Conservation (phyloP, 306 rosid species). For the Adenanthera pavonina region DNA sequence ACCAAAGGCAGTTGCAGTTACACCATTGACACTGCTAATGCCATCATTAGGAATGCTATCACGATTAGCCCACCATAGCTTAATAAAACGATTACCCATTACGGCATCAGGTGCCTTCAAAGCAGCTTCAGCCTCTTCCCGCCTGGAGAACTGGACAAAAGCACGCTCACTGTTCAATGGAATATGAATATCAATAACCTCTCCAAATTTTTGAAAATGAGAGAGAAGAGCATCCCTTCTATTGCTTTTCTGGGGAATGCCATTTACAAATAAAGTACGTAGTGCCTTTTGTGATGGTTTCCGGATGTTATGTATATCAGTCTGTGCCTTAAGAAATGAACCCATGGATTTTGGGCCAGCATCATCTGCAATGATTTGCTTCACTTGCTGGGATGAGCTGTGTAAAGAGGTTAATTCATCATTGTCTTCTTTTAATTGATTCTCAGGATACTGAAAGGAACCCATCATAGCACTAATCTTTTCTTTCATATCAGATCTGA, state of each 20-base stretch:
- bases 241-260: slow-evolving; percentile 83
- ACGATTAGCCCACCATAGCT: slow-evolving; percentile 99
- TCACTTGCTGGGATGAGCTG: slow-evolving; percentile 62
- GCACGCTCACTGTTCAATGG: slow-evolving; percentile 88
- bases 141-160: slow-evolving; percentile 93
- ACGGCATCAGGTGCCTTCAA: slow-evolving; percentile 94
- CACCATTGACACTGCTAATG: slow-evolving; percentile 52
- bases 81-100: slow-evolving; percentile 98
- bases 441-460: slow-evolving; percentile 64
- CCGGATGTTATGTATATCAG: slow-evolving; percentile 60
- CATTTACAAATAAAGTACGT: slow-evolving; percentile 89
- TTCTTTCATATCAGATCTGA: slow-evolving; percentile 67
- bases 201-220: slow-evolving; percentile 92
- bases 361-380: slow-evolving; percentile 61
- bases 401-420: slow-evolving; percentile 55
- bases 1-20: slow-evolving; percentile 60
- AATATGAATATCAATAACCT: slow-evolving; percentile 85
- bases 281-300: slow-evolving; percentile 87
- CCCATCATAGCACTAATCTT: slow-evolving; percentile 56
- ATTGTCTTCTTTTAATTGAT: slow-evolving; percentile 64
- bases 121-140: slow-evolving; percentile 99
- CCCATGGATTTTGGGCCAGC: slow-evolving; percentile 58
- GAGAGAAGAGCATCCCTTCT: slow-evolving; percentile 80
- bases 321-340: slow-evolving; percentile 56
- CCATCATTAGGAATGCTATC: slow-evolving; percentile 84